Conservation (phyloP, 176 grass and related monocot species). For the Paspalum notatum region DNA sequence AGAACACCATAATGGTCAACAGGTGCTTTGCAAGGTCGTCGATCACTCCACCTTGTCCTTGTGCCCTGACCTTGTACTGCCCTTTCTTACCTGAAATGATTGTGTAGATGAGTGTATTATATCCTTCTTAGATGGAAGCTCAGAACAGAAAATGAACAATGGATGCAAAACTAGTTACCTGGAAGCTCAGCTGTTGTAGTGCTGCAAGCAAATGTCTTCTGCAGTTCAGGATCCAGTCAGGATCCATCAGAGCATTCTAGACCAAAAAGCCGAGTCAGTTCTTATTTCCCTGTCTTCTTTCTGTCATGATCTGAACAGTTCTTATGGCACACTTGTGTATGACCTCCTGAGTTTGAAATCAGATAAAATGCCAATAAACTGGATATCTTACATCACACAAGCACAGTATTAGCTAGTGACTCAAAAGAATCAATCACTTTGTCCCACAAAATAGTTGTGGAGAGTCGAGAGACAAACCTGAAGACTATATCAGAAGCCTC, state of each 20-base stretch:
- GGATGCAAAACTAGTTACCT: conserved; percentile 45
- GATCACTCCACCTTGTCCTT: conserved; percentile 91
- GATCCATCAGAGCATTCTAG: conserved; percentile 77
- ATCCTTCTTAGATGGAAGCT: conserved; percentile 6
- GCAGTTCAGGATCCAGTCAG: conserved; percentile 78
- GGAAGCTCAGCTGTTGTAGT: conserved; percentile 87
- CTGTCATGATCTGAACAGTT: conserved; percentile 90
- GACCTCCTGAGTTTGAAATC: conserved; percentile 49
- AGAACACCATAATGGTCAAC: conserved; percentile 83
- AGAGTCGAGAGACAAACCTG: conserved; percentile 52
- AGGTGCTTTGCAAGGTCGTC: conserved; percentile 80
- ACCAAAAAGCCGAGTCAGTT: conserved; percentile 84
- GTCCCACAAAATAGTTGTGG: not conserved
- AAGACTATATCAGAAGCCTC: conserved; percentile 84
- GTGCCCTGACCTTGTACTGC: conserved; percentile 77
- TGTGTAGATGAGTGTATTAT: not conserved
- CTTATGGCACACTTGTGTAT: conserved; percentile 78
- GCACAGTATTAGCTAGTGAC: not conserved
- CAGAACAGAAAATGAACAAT: not conserved
- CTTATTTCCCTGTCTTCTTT: conserved; percentile 94
- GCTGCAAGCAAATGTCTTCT: conserved; percentile 98
- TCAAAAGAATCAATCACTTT: conserved; percentile 12
- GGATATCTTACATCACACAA: conserved; percentile 1
- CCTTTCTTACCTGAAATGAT: conserved; percentile 83
- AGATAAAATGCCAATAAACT: conserved; percentile 7